A percentile compares a stretch with the other conserved stretches of the same genome.
Evolutionary conservation across 257 asterid species (phyloP).

Genomic region (Echium plantagineum): DNA sequence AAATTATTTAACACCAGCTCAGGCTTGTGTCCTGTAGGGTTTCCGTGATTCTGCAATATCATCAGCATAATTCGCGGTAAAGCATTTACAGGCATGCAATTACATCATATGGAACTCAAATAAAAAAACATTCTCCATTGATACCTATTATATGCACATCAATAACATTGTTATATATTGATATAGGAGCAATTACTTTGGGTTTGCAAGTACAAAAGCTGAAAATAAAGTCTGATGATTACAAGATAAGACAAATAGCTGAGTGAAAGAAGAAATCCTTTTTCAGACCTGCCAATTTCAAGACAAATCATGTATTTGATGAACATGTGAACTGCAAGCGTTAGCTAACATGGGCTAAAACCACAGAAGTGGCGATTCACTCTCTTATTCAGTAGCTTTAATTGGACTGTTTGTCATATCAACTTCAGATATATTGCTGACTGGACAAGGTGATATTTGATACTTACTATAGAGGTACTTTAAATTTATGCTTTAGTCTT

Average conservation of each 20-base stretch:
- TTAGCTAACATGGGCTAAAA: no score
- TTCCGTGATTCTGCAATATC: constrained; percentile 78
- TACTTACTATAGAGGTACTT: no score
- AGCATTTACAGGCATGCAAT: not conserved
- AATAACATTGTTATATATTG: not conserved
- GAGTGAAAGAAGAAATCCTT: not conserved
- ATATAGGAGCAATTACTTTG: no score
- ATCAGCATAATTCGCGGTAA: constrained; percentile 2
- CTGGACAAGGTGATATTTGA: not conserved
- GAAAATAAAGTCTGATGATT: no score
- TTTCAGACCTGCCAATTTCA: no score
- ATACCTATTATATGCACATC: no score
- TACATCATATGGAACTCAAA: not conserved
- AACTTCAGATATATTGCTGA: no score
- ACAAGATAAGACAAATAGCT: not conserved
- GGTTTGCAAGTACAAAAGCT: no score
- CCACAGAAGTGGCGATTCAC: not conserved
- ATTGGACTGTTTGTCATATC: not conserved
- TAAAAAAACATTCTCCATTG: not conserved
- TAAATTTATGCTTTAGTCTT: no score
- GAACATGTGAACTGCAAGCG: no score
- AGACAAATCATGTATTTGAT: no score
- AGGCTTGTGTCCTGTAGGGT: constrained; percentile 85
- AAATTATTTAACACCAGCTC: constrained; percentile 77
- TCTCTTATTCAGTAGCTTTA: not conserved